Evolutionary conservation across 306 rosid species (phyloP), one percentile per base, ranked within the genome.

Genomic region (Rosa rugosa): DNA sequence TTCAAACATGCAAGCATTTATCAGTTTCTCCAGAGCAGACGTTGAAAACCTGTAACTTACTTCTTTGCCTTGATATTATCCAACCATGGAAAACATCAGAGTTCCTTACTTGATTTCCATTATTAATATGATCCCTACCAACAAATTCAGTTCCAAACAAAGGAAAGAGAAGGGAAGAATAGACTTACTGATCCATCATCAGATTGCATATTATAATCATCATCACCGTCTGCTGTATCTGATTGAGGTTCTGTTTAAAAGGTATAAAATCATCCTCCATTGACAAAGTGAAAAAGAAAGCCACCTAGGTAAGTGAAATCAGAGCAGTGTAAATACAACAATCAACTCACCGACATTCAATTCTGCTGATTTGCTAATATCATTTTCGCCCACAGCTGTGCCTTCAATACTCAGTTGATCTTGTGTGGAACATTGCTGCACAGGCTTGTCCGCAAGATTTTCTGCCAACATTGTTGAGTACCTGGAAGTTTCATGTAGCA

Each of bases 381-480:
- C 46, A 66, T 82, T 85, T 83, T 59, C 83, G 54, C 85, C 87
- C 54, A 62, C 81, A 50, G 76, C 89, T 79, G 86, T 85, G 78
- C 40, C 78, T 78, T 86, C 79, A 57, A 77, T 76, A 80, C 85
- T 83, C 54, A 8, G 38, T 50, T 57, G 84, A 77, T 82, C 86
- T 82, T 83, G 87, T 20, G 86, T 54, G 42, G 87, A 71, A 73
- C 62, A 69, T 71, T 86, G 85, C 80, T 83, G 90, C 34, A 69
- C 84, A 77, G 96, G 87, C 85, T 91, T 91, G 86, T 95, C 99
- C 79, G 88, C 94, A 11, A 95, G 99, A 91, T 95, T 95, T 83
- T 95, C 98, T 8, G 99, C 99, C 85, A 95, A 85, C 99, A 95
- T 92, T 69, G 98, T 91, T 53, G 99, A 95, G 86, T 95, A 95